Base-by-base conservation (phyloP, 78 protist species). In the Dictyostelium intermedium region DNA sequence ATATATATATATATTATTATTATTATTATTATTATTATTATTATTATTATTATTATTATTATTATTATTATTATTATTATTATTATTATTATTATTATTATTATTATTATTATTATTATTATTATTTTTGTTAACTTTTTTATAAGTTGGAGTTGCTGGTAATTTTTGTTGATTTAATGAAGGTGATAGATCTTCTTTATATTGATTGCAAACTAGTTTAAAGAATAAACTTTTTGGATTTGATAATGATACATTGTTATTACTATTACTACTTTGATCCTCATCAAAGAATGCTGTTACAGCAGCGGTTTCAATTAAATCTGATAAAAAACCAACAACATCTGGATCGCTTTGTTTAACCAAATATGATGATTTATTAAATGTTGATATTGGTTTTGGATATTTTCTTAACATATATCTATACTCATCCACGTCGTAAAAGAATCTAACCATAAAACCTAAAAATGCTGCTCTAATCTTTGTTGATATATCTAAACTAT, bases 221-320 rank as follows among this genome's bases (percentile, higher is more conserved):
- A 89, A 89, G 37, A 89, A 89, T 27, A 63, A 27, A 37, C 23
- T 30, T 45, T 32, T 69, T 34, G 37, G 23, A 34, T 72, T 72
- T 34, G 37, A 34, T 30, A 34, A 30, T 72, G 79, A 72, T 72
- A 34, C 47, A 77, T 77, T 77, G 2, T 39, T 76, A 76, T 1
- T 76, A 41, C 47, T 77, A 39, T 37, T 77, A 37, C n/a, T 76
- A 76, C 53, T 77, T 53, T 83, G 25, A 79, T 45, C 56, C 10
- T 74, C 84, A 80, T 92, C 96, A 16, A 92, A 41, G 34, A 92
- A 92, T 81, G 83, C 27, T 37, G 91, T 82, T 35, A 92, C 77
- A 20, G 92, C 96, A 41, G 91, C 76, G 20, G 96, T 92, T 82
- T 92, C 96, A 47, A 92, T 70, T 35, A 92, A 39, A 27, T 35